phyloP scores from a whole-genome alignment of 2,329 filamentous ascomycete genomes.

The Dactylonectria macrodidyma region DNA sequence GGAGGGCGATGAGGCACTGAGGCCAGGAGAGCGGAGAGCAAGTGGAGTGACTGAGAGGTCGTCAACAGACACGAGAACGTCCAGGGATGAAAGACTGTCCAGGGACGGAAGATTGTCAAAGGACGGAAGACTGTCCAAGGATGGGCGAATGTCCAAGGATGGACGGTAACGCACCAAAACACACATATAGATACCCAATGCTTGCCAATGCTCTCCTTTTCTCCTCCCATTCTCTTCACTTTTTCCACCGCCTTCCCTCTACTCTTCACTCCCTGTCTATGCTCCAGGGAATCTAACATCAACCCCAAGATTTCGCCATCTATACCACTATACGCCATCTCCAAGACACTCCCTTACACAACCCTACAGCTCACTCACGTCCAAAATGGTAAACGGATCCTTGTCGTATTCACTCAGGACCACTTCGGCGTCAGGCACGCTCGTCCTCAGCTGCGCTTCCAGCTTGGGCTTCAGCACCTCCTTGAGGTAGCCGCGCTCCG shows the following conservation, averaged over 20 bases:
- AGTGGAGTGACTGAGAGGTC: constrained; percentile 39
- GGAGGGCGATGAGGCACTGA: constrained; percentile 68
- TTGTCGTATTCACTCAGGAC: constrained; percentile 84
- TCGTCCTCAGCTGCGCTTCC: constrained; percentile 68
- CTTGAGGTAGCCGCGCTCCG: constrained; percentile 86
- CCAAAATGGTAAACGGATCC: constrained; percentile 89
- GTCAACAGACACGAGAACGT: constrained; percentile 38
- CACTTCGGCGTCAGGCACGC: constrained; percentile 70
- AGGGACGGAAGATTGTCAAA: constrained; percentile 39
- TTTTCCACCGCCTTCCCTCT: neutral
- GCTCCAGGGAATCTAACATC: constrained; percentile 4
- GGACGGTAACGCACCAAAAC: constrained; percentile 26
- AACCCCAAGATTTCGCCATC: constrained; percentile 18
- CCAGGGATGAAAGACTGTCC: constrained; percentile 36
- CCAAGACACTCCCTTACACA: constrained; percentile 10
- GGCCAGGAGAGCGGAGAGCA: constrained; percentile 35
- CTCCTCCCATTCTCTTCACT: neutral
- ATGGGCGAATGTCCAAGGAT: constrained; percentile 37
- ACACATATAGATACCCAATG: constrained; percentile 41
- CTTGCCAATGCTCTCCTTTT: constrained; percentile 23
- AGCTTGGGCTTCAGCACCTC: constrained; percentile 79
- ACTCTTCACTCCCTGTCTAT: neutral
- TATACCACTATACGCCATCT: constrained; percentile 2
- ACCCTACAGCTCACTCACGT: constrained; percentile 58
- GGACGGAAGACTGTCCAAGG: constrained; percentile 39